These are phyloP conservation scores for Eimeria acervulina DNA, from an alignment of 169 alveolate species.

Conservation along the genomic window DNA sequence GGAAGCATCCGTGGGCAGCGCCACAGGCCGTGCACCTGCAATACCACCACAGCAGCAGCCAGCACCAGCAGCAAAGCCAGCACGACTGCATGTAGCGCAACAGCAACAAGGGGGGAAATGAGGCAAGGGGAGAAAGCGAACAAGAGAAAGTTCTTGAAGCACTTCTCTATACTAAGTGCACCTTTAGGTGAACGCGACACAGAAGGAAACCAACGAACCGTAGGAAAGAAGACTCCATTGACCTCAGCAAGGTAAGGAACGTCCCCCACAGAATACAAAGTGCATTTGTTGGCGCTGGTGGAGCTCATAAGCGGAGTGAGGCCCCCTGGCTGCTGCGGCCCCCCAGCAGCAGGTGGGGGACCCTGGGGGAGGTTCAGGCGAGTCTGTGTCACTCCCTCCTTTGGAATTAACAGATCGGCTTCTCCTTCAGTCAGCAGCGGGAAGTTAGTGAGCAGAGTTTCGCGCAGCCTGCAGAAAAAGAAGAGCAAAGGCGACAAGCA, in stretches of 20 bases:
- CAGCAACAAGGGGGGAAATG: neutral
- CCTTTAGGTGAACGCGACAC: too few relatives aligned
- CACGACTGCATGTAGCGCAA: neutral
- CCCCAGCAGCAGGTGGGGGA: slow-evolving; percentile 11
- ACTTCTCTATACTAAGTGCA: too few relatives aligned
- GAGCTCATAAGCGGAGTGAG: slow-evolving; percentile 37
- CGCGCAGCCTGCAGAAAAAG: slow-evolving; percentile 60
- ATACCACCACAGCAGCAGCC: too few relatives aligned
- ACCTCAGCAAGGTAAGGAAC: slow-evolving; percentile 50
- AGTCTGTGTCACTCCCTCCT: slow-evolving; percentile 47
- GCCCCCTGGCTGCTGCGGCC: slow-evolving; percentile 58
- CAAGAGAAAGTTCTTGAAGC: too few relatives aligned
- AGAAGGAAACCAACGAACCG: slow-evolving; percentile 34
- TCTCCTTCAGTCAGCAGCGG: slow-evolving; percentile 26
- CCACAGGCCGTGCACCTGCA: slow-evolving; percentile 82
- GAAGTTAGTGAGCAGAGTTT: slow-evolving; percentile 53
- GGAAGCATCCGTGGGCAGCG: slow-evolving; percentile 72
- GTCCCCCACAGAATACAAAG: slow-evolving; percentile 20
- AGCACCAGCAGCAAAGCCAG: neutral
- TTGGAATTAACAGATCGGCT: slow-evolving; percentile 71
- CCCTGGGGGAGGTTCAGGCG: slow-evolving; percentile 6
- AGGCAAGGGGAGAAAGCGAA: neutral
- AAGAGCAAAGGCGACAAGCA: neutral
- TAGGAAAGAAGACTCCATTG: slow-evolving; percentile 75
- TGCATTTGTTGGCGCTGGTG: slow-evolving; percentile 57